Evolutionary conservation across 345 rosid species (phyloP), one percentile per base, ranked within the genome.

Genomic region (Microcos paniculata): DNA sequence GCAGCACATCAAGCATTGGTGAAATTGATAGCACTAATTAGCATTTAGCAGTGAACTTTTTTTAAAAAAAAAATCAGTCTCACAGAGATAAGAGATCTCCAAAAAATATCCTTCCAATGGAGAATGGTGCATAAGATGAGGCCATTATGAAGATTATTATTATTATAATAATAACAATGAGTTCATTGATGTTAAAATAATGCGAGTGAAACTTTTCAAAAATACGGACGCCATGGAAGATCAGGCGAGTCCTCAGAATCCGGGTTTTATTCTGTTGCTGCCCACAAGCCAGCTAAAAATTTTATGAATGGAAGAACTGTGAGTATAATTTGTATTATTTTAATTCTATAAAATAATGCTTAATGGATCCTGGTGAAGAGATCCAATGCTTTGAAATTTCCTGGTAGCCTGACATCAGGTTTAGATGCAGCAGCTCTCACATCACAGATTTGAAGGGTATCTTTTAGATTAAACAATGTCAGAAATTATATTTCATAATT

Each of bases 171-270:
- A 30, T 21, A 15, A 28, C 15, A 12, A 61, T 23, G 13, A 59
- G 40, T 31, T n/a, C 3, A 23, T 43, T 12, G 52, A 66, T 35
- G 71, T 28, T 51, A 52, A 51, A 30, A 31, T 52, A 31, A 51
- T 33, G n/a, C 19, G 4, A 12, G 16, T 70, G 15, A 5, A 49
- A 52, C 15, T 24, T 16, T 4, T 21, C 6, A 26, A 21, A 3
- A 35, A 35, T 77, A 69, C 16, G 10, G 73, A 57, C 33, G 51
- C 62, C 72, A 74, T 38, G 71, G 43, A 68, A 42, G 76, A 80
- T 70, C 38, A 40, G 70, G n/a, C 26, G 13, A 76, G 63, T 46
- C 73, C 79, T 24, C 28, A 9, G 77, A 63, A 71, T 80, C 82
- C 72, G 76, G 79, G 49, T 63, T 38, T 71, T 70, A 62, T 70